Evolutionary conservation across 176 grass and related monocot species (phyloP), one percentile per base, ranked within the genome.

Genomic region (Melocanna baccifera): DNA sequence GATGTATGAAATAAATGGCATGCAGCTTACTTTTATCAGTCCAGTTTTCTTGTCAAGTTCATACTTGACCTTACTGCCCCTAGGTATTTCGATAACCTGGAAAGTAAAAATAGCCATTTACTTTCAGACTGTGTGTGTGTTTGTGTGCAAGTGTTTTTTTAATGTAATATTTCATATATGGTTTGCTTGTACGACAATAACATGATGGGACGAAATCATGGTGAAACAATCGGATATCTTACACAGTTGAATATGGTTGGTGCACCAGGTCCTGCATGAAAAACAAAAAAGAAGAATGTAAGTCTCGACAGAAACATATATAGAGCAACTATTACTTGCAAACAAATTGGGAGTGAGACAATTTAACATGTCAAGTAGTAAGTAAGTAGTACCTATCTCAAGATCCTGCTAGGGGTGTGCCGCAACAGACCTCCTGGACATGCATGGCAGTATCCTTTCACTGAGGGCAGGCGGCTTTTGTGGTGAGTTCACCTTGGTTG

Each of bases 41-140:
- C 96, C 93, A 25, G 93, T 98, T 90, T 95, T 98, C 87, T 98
- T 98, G 89, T 98, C 96, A 77, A 98, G 87, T 75, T 98, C 96
- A 69, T 50, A 98, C 69, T 98, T 98, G 23, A 98, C 95, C 76
- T 98, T 98, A 83, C 91, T 95, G 67, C 93, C 93, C 86, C 83
- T 98, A 45, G 89, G 89, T 25, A 98, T 98, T 74, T 98, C 96
- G 43, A 95, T 90, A 19, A 97, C 92, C 90, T 97, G 84, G 52
- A 28, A 55, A 67, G 40, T 80, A 68, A 37, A 34, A 57, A 26
- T 12, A 40, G 22, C 39, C 62, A 68, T 42, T 12, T 73, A 25
- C 22, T 25, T 12, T n/a, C 11, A 23, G 5, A 43, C n/a, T n/a
- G n/a, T n/a, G 41, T 2, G 41, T 14, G 40, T 70, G 40, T 12